Evolutionary conservation across 2,329 filamentous ascomycete species (phyloP), one percentile per base, ranked within the genome.

Genomic region (Paecilomyces sp.): DNA sequence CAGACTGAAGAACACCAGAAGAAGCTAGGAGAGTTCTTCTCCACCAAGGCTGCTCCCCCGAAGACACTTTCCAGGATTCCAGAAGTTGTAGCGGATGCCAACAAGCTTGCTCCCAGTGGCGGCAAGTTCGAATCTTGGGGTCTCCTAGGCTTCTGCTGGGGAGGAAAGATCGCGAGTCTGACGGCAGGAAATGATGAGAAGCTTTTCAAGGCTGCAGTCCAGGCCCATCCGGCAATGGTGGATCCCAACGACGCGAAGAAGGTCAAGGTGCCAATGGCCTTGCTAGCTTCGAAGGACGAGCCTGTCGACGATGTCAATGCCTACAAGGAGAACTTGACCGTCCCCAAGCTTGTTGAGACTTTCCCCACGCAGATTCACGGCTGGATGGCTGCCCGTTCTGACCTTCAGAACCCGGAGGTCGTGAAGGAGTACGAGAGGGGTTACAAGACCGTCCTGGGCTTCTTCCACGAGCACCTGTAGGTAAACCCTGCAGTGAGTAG

Each of bases 71-170:
- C 79, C 56, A 79, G 80, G 57, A 80, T 87, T 57, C 80, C 82
- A 22, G 80, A 80, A 64, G 74, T 86, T 53, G 76, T 86, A 6
- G 71, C 80, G 30, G 82, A 83, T 65, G 76, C 85, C 57, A 77
- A 82, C 70, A 76, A 75, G 65, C 78, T 74, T 66, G 79, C 70
- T 58, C 66, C 68, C 5, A 67, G 66, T 31, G 72, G 67, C 22
- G 59, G 47, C 12, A 66, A 85, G 66, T 76, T 47, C 41, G 41
- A 81, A 66, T 76, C 77, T 57, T 87, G 84, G 83, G 84, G 80
- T 2, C 78, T 87, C 53, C 69, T 87, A 28, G 85, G 85, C 13
- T 85, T 77, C 78, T 87, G 85, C 78, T 86, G 83, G 82, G 82
- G 82, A 53, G 80, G 79, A 22, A 75, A 85, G 79, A 84, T 86